These are phyloP conservation scores for Exophiala sideris DNA, from an alignment of 2,329 filamentous ascomycete genomes.

Conservation along the genomic window DNA sequence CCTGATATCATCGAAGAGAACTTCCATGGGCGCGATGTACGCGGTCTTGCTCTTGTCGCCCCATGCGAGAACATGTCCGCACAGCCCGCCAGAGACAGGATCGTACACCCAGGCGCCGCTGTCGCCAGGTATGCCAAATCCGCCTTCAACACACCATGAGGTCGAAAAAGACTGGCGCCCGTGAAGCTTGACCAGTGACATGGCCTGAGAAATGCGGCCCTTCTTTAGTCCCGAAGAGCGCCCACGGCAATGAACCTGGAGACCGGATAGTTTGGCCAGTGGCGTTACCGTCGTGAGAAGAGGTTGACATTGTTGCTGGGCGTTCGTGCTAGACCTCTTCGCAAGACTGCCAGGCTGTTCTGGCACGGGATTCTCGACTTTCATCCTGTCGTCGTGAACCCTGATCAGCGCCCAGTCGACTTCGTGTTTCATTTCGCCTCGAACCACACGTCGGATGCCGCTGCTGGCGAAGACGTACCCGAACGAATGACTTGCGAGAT, in stretches of 20 bases:
- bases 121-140: constrained; percentile 69
- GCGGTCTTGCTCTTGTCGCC: constrained; percentile 75
- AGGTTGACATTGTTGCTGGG: background rate
- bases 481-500: constrained; percentile 74
- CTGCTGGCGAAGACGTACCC: constrained; percentile 87
- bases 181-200: constrained; percentile 83
- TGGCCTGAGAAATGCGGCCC: constrained; percentile 71
- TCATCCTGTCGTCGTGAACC: constrained; percentile 67
- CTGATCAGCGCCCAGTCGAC: constrained; percentile 94
- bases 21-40: constrained; percentile 94
- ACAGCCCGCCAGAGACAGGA: constrained; percentile 71
- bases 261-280: constrained; percentile 62
- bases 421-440: constrained; percentile 74
- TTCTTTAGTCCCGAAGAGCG: constrained; percentile 80
- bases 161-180: constrained; percentile 77
- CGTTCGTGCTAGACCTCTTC: constrained; percentile 27
- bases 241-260: constrained; percentile 82
- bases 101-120: constrained; percentile 92
- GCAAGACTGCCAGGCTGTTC: constrained; percentile 35
- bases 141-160: constrained; percentile 58
- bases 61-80: constrained; percentile 88
- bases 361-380: constrained; percentile 66
- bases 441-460: constrained; percentile 72
- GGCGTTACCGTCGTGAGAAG: constrained; percentile 52
- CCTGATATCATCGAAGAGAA: constrained; percentile 75